Evolutionary conservation across 1,139 yeast species (phyloP).

Genomic region (Yamadazyma kanchanaburiensis): DNA sequence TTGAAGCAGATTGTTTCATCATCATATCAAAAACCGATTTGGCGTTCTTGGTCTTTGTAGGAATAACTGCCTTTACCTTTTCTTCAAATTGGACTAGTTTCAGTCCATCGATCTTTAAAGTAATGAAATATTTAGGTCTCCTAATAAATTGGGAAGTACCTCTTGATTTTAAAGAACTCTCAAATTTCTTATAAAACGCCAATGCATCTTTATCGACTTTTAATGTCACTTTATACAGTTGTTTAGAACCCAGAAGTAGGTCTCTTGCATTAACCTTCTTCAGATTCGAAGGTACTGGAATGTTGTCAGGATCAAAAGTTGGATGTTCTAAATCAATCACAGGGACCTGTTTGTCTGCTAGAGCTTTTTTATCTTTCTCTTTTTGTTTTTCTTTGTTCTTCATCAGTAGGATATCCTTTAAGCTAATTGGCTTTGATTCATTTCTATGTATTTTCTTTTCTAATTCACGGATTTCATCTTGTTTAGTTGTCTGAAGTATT

Average conservation of each 20-base stretch:
- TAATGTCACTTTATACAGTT: slow-evolving; percentile 21
- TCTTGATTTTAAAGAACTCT: slow-evolving; percentile 30
- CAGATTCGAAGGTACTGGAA: too few relatives aligned
- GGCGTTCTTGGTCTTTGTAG: slow-evolving; percentile 10
- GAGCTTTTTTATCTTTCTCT: not conserved
- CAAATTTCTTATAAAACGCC: slow-evolving; percentile 22
- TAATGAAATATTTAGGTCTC: slow-evolving; percentile 9
- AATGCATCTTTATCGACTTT: slow-evolving; percentile 23
- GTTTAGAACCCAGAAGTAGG: slow-evolving; percentile 12
- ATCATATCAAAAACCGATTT: slow-evolving; percentile 20
- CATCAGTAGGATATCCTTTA: slow-evolving; percentile 22
- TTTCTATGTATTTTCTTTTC: slow-evolving; percentile 29
- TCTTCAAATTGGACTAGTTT: slow-evolving; percentile 9
- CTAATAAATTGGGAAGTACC: slow-evolving; percentile 9
- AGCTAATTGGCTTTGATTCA: slow-evolving; percentile 21
- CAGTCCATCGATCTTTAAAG: slow-evolving; percentile 15
- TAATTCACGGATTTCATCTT: slow-evolving; percentile 17
- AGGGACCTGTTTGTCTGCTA: not conserved
- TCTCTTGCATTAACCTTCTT: slow-evolving; percentile 24
- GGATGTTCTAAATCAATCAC: not conserved
- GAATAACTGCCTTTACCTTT: slow-evolving; percentile 1
- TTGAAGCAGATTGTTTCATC: slow-evolving; percentile 22
- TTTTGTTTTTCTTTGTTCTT: not conserved
- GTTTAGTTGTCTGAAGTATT: not conserved
- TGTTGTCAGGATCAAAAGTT: slow-evolving; percentile 1